These are phyloP conservation scores for Pichia membranifaciens DNA, from an alignment of 805 yeast genomes.

Conservation along the genomic window DNA sequence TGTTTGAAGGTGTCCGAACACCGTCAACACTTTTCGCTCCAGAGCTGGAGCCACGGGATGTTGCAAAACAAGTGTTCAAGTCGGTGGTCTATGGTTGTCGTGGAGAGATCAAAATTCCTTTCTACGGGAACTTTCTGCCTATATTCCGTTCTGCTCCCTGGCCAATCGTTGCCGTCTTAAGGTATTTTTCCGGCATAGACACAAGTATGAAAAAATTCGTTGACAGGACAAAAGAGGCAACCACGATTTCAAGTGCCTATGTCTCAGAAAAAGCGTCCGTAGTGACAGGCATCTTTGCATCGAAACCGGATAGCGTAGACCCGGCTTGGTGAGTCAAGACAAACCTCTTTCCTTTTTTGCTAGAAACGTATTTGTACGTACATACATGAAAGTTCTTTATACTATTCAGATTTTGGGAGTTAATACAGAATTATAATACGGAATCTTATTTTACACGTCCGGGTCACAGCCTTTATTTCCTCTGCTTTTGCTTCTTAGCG, in stretches of 20 bases:
- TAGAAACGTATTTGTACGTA: no score
- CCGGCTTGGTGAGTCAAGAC: no score
- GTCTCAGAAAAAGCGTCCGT: slow-evolving; percentile 6
- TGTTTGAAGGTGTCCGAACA: slow-evolving; percentile 67
- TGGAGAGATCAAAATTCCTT: slow-evolving; percentile 68
- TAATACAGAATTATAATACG: neutral
- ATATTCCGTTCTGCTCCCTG: slow-evolving; percentile 65
- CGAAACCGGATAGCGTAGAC: neutral
- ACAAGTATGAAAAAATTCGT: slow-evolving; percentile 32
- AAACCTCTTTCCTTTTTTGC: no score
- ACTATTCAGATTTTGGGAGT: no score
- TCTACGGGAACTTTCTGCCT: slow-evolving; percentile 73
- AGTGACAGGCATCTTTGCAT: slow-evolving; percentile 2
- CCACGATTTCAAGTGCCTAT: slow-evolving; percentile 1
- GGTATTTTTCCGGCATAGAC: slow-evolving; percentile 69
- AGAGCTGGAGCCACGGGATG: slow-evolving; percentile 59
- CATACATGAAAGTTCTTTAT: no score
- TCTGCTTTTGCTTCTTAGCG: slow-evolving; percentile 15
- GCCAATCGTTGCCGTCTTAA: slow-evolving; percentile 51
- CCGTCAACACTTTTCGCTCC: slow-evolving; percentile 81
- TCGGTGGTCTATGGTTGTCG: slow-evolving; percentile 56
- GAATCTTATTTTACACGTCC: no score
- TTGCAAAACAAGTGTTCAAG: slow-evolving; percentile 53
- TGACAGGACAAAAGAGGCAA: slow-evolving; percentile 13
- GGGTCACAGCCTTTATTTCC: slow-evolving; percentile 1